These are phyloP conservation scores for Candida lessepsii DNA, from an alignment of 805 yeast genomes.

Conservation along the genomic window DNA sequence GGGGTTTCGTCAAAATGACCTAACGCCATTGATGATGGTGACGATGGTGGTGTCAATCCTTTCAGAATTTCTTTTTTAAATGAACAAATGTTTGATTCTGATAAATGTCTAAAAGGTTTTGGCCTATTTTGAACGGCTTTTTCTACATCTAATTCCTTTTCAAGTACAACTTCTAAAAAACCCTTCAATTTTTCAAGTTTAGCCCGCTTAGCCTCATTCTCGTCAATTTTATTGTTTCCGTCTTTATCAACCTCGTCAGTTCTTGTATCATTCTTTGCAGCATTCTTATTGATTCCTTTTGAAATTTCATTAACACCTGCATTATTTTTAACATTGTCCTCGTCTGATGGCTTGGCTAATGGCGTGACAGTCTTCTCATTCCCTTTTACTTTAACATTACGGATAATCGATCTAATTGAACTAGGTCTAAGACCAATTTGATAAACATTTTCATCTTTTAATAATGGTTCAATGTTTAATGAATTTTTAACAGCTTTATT, in stretches of 20 bases:
- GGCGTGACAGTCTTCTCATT: too few species aligned
- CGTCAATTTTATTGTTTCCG: too few species aligned
- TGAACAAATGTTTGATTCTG: not conserved
- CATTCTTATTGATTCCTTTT: too few species aligned
- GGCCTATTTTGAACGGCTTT: not conserved
- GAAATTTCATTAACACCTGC: not conserved
- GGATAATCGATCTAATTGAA: conserved; percentile 3
- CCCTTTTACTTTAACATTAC: not conserved
- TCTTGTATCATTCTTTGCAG: too few species aligned
- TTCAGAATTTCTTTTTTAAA: not conserved
- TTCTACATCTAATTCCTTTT: not conserved
- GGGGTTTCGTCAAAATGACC: not conserved
- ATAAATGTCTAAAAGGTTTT: not conserved
- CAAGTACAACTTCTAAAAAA: not conserved
- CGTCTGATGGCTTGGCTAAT: not conserved
- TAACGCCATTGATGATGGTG: conserved; percentile 3
- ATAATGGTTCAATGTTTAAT: not conserved
- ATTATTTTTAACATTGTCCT: not conserved
- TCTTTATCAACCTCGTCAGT: too few species aligned
- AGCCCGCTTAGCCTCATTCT: too few species aligned
- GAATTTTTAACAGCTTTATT: not conserved
- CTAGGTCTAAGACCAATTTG: conserved; percentile 4
- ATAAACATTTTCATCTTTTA: not conserved
- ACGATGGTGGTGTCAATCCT: conserved; percentile 1
- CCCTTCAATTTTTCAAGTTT: not conserved